Evolutionary conservation across 148 eudicot species (phyloP).

Genomic region (Amaranthus palmeri): DNA sequence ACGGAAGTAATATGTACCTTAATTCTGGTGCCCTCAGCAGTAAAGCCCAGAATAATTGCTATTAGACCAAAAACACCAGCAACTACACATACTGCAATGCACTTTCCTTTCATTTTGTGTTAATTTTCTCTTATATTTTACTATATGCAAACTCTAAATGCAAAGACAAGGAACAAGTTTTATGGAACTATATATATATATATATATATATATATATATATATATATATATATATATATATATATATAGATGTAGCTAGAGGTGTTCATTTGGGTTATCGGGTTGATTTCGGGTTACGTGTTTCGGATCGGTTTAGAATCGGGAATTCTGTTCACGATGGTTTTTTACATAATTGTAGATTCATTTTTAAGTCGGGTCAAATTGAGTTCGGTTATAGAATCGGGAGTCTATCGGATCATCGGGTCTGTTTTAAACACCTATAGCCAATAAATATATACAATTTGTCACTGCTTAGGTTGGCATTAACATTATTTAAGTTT

Average conservation of each 20-base stretch:
- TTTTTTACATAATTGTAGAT: too few species aligned
- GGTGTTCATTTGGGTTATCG: too few species aligned
- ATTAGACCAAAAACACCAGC: slow-evolving; percentile 12
- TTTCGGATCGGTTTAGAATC: too few species aligned
- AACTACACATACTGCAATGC: neutral
- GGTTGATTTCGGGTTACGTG: too few species aligned
- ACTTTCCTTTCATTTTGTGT: neutral
- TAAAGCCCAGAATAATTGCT: slow-evolving; percentile 9
- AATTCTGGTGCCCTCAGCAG: slow-evolving; percentile 7
- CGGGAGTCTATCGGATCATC: too few species aligned
- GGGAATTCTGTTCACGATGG: too few species aligned
- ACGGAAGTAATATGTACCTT: slow-evolving; percentile 3
- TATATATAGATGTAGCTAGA: neutral
- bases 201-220: neutral
- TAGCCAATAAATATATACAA: neutral
- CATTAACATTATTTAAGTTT: neutral
- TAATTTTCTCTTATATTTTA: neutral
- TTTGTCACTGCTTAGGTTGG: neutral
- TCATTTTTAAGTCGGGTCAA: too few species aligned
- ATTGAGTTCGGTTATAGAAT: too few species aligned
- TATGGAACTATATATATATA: neutral
- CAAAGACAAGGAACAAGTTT: neutral
- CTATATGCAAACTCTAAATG: too few species aligned
- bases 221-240: neutral
- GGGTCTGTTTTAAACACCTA: too few species aligned